Percentiles rank a stretch among this genome's conserved stretches.
Evolutionary conservation across 179 eudicot genomes (phyloP).

Genomic region (Silene coronaria): DNA sequence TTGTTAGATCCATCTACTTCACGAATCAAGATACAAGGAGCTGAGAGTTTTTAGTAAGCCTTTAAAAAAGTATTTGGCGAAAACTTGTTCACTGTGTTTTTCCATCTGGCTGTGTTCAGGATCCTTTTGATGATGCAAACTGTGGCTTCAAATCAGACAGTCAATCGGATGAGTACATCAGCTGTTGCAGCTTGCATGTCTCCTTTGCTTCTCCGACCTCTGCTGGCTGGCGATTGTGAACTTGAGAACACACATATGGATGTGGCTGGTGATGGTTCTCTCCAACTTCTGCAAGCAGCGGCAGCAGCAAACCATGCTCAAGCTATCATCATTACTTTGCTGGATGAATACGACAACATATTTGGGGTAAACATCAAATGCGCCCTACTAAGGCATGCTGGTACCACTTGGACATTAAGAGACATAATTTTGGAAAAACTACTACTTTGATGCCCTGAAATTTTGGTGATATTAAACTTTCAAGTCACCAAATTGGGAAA

Average conservation of each 20-base stretch:
- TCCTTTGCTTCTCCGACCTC: constrained; percentile 95
- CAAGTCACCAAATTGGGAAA: too few relatives aligned
- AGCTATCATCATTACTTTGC: constrained; percentile 75
- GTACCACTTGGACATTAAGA: too few relatives aligned
- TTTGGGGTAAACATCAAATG: constrained; percentile 65
- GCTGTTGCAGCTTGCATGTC: constrained; percentile 99
- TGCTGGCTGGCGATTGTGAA: constrained; percentile 92
- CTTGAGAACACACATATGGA: constrained; percentile 70
- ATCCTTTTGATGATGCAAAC: constrained; percentile 85
- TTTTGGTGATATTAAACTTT: too few relatives aligned
- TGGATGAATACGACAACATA: constrained; percentile 82
- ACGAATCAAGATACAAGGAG: too few relatives aligned
- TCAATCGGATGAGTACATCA: constrained; percentile 81
- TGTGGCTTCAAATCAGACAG: constrained; percentile 64
- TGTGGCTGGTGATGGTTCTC: constrained; percentile 88
- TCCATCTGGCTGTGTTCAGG: constrained; percentile 35
- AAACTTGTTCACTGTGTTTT: neutral
- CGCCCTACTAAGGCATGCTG: neutral
- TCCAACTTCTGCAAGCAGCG: constrained; percentile 97
- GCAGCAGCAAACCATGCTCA: constrained; percentile 99
- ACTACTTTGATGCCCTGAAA: too few relatives aligned
- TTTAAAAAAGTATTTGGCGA: too few relatives aligned
- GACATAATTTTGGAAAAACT: too few relatives aligned
- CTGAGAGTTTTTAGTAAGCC: too few relatives aligned
- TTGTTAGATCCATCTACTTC: neutral